Percentiles rank a stretch among this genome's conserved stretches.
Conservation (phyloP, 1,139 yeast genomes). For the Yamadazyma buinensis region DNA sequence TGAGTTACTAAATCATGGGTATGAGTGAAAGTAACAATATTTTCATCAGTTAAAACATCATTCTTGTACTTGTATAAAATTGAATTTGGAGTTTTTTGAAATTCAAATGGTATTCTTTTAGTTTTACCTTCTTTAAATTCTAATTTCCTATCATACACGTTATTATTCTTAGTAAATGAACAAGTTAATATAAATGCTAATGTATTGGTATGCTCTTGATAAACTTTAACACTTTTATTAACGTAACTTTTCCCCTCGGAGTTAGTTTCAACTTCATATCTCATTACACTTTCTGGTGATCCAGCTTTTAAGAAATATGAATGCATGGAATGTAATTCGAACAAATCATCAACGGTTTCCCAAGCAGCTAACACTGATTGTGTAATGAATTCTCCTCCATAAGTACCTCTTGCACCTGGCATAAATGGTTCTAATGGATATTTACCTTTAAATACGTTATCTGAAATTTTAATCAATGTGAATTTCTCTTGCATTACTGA, state of each 20-base stretch:
- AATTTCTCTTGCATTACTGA: conserved; percentile 24
- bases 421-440: conserved; percentile 34
- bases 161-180: conserved; percentile 29
- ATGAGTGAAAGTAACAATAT: conserved; percentile 14
- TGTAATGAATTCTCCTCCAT: conserved; percentile 39
- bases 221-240: conserved; percentile 26
- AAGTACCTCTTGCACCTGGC: conserved; percentile 33
- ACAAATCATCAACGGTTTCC: conserved; percentile 35
- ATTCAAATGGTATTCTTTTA: conserved; percentile 28
- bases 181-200: conserved; percentile 28
- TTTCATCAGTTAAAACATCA: conserved; percentile 23
- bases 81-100: conserved; percentile 23
- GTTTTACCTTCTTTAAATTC: conserved; percentile 14
- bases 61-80: conserved; percentile 21
- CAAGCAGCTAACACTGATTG: conserved; percentile 38
- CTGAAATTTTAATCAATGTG: conserved; percentile 10
- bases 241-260: conserved; percentile 30
- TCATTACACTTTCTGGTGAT: conserved; percentile 21
- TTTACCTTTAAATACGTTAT: conserved; percentile 22
- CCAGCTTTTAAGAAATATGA: conserved; percentile 37
- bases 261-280: conserved; percentile 27
- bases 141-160: conserved; percentile 14
- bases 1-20: conserved; percentile 26
- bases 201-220: conserved; percentile 25
- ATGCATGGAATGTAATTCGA: conserved; percentile 40